These are phyloP conservation scores for Hypoxylon sp. DNA, from an alignment of 2,329 filamentous ascomycete genomes.

Conservation along the genomic window DNA sequence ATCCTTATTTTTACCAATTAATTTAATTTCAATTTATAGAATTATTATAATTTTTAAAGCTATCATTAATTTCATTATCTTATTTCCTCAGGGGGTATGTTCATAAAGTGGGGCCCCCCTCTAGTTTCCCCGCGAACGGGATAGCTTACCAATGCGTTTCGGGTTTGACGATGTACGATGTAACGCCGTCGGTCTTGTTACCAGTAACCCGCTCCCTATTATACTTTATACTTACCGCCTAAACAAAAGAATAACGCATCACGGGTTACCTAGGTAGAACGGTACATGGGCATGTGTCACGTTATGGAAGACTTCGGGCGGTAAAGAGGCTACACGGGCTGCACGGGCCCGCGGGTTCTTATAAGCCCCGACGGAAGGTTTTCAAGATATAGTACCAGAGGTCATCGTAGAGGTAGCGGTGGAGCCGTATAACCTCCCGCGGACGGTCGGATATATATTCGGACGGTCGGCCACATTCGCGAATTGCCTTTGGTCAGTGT, in stretches of 20 bases:
- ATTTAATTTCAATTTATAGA: too few species aligned
- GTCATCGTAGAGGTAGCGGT: background rate
- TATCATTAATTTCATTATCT: too few species aligned
- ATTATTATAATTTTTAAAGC: too few species aligned
- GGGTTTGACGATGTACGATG: too few species aligned
- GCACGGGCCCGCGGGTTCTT: background rate
- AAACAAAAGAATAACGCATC: background rate
- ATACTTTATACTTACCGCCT: background rate
- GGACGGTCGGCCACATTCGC: background rate
- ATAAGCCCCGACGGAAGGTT: background rate
- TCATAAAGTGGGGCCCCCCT: too few species aligned
- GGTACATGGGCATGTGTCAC: background rate
- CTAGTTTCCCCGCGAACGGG: too few species aligned
- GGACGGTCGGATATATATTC: background rate
- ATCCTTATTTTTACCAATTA: too few species aligned
- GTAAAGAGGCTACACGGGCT: background rate
- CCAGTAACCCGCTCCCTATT: too few species aligned
- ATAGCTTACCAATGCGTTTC: too few species aligned
- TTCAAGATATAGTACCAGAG: background rate
- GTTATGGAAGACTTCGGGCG: background rate
- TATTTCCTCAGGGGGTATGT: too few species aligned
- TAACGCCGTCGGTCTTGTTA: too few species aligned
- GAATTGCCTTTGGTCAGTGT: background rate
- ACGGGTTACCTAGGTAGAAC: background rate
- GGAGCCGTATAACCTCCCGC: background rate